Evolutionary conservation across 164 flowering plant species (phyloP), one percentile per base, ranked within the genome.

Genomic region (Aristolochia fimbriata): DNA sequence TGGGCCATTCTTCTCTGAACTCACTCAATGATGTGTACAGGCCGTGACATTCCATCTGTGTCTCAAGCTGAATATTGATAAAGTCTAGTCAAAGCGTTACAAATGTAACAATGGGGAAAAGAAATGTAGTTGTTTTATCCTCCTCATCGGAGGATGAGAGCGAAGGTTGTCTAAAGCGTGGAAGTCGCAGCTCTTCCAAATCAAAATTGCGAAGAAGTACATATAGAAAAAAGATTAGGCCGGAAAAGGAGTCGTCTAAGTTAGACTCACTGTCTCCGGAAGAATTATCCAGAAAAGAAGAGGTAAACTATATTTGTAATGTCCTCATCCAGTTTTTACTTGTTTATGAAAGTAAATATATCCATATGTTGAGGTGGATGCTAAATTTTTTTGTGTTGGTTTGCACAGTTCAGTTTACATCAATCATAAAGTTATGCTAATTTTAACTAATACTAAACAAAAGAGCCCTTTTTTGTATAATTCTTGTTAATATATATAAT

Each of bases 71-170:
- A 37, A 37, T 37, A 37, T 37, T 37, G 43, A 7, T 5, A 37
- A 10, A 37, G 12, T 10, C 43, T 37, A 37, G 7, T 37, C 43
- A 37, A 37, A 49, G 52, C 4, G 52, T 49, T 49, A 17, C 8
- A 5, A 5, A 2, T 47, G 53, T 33, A 19, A 15, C 48, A 55
- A 85, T 74, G 80, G 75, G 71, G 68, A 85, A 73, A 61, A 69
- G 71, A 62, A 62, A 51, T 46, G 58, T 65, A 15, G 50, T 77
- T 14, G 65, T 75, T 17, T 62, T 83, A 43, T 70, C 80, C 3
- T 83, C 80, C 3, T 83, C 93, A 15, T 84, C 91, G 3, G 88
- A 79, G 23, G 92, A 80, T 22, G 91, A 82, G 22, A 80, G 68
- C 15, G 60, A 64, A 9, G 62, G 24, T 33, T 21, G 59, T 33